Evolutionary conservation across 2,329 filamentous ascomycete genomes (phyloP).

Genomic region (Teratosphaeria epicoccoides): DNA sequence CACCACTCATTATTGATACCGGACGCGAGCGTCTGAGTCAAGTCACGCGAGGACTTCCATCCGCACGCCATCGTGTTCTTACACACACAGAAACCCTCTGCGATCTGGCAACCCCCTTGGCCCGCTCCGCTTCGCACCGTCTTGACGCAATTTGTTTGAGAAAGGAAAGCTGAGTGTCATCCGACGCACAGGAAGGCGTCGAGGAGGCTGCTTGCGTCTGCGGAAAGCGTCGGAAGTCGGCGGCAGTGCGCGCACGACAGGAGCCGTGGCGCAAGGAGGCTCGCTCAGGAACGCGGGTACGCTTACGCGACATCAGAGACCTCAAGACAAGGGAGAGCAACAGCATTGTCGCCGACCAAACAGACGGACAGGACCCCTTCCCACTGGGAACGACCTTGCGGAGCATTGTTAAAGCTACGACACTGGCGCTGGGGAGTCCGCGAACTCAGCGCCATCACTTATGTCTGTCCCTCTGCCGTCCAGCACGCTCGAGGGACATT

Average conservation of each 20-base stretch:
- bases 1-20: neutral
- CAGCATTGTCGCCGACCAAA: neutral
- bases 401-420: neutral
- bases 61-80: neutral
- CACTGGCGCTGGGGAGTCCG: neutral
- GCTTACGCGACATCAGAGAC: neutral
- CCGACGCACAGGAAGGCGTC: neutral
- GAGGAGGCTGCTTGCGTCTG: neutral
- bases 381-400: neutral
- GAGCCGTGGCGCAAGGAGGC: neutral
- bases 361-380: neutral
- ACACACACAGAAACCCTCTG: neutral
- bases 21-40: neutral
- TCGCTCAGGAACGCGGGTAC: neutral
- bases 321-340: neutral
- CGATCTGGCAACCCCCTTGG: neutral
- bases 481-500: slow-evolving; percentile 62
- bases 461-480: slow-evolving; percentile 67
- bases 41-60: neutral
- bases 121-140: neutral
- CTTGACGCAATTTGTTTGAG: no score
- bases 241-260: neutral
- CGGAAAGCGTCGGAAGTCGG: neutral
- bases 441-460: slow-evolving; percentile 3
- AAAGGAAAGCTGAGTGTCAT: neutral